A percentile compares a stretch with the other conserved stretches of the same genome.
Evolutionary conservation across 352 stramenopile genomes (phyloP).

Genomic region (Thalassiosira tumida): DNA sequence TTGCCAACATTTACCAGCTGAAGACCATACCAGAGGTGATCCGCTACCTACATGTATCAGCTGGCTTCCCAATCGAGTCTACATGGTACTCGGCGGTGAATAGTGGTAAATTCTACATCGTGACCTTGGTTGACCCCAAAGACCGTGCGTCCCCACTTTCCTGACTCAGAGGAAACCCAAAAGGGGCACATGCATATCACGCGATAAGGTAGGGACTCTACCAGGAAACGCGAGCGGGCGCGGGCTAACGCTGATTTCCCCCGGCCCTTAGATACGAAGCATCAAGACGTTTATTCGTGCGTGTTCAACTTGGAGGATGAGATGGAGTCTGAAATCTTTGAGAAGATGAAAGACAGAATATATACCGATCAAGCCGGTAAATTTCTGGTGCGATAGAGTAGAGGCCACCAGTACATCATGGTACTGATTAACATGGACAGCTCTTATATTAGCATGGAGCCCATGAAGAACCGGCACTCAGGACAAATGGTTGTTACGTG

Average conservation of each 20-base stretch:
- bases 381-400: slow-evolving; percentile 50
- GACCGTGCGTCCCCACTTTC: not conserved
- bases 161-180: not conserved
- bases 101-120: not conserved
- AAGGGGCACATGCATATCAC: not conserved
- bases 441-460: slow-evolving; percentile 61
- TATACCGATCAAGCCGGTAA: slow-evolving; percentile 69
- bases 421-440: slow-evolving; percentile 74
- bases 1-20: too few species aligned
- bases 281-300: not conserved
- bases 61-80: not conserved
- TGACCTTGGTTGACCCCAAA: not conserved
- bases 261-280: not conserved
- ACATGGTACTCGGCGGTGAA: not conserved
- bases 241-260: not conserved
- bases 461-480: slow-evolving; percentile 38
- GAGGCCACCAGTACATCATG: slow-evolving; percentile 72
- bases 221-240: too few species aligned
- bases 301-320: not conserved
- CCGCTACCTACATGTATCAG: not conserved
- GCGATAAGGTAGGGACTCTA: not conserved
- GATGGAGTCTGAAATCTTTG: not conserved
- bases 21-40: too few species aligned
- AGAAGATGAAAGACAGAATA: not conserved
- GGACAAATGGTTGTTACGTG: slow-evolving; percentile 42